Evolutionary conservation across 257 asterid genomes (phyloP), one percentile per base, ranked within the genome.

Genomic region (Nicotiana otophora): DNA sequence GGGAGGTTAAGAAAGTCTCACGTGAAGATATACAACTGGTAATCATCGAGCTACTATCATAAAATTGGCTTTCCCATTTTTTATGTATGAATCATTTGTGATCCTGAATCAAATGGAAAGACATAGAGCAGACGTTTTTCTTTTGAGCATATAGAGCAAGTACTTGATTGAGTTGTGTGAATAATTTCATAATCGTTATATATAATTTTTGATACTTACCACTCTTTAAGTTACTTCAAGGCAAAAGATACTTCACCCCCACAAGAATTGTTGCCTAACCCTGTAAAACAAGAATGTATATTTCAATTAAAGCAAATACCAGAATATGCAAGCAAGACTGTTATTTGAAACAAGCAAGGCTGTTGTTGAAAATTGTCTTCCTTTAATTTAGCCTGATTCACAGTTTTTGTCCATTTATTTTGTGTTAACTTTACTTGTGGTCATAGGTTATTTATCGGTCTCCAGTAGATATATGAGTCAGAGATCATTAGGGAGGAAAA

Each of bases 1-100:
- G 81, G 51, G 82, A 82, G 81, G 66, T 82, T 15, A 82, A 66
- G 53, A 82, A 82, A 58, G 64, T 82, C 3, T 31, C 82, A 2
- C 82, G 82, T 62, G 55, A 82, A 75, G 85, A 82, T 48, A 82
- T 82, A 39, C 85, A 82, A n/a, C 57, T 82, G 85, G 85, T 82
- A 62, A 70, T 81, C 81, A 51, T 74, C 51, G 63, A 20, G 51
- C 81, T 39, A 33, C 53, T 17, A 34, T 48, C 75, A 60, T 74
- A 15, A 74, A 16, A 2, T 19, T 26, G 3, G 19, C 39, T 63
- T 76, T 48, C 77, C 42, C 33, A 23, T 30, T 67, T 48, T 60
- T 55, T 79, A 65, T 57, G 4, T 81, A 23, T 76, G 10, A 70
- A 61, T 8, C n/a, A 62, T 51, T 11, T 53, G 30, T 67, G 48